These are phyloP conservation scores for Trametes versicolor DNA, from an alignment of 1,284 basidiomycete genomes.

Conservation along the genomic window DNA sequence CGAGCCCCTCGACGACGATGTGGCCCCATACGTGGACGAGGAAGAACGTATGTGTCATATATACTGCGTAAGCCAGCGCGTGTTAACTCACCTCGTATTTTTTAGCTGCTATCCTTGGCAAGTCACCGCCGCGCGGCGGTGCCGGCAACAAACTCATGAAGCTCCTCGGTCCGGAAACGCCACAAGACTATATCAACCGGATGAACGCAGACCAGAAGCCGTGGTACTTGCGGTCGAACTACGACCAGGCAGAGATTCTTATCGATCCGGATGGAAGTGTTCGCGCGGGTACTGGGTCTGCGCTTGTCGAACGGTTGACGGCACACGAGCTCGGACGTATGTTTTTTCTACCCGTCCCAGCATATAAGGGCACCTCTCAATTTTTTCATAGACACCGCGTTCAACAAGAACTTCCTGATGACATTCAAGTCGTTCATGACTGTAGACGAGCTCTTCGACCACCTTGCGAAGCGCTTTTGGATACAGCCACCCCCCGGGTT, in stretches of 20 bases:
- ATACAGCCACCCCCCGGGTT: slow-evolving; percentile 82
- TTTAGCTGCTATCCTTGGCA: slow-evolving; percentile 38
- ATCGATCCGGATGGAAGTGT: slow-evolving; percentile 87
- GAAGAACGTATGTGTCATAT: slow-evolving; percentile 46
- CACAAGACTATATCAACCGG: slow-evolving; percentile 58
- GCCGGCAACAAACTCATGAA: slow-evolving; percentile 72
- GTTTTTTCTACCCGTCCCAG: no score
- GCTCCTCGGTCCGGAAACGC: slow-evolving; percentile 80
- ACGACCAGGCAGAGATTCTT: slow-evolving; percentile 82
- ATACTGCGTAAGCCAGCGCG: background rate
- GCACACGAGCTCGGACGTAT: slow-evolving; percentile 87
- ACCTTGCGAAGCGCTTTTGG: slow-evolving; percentile 88
- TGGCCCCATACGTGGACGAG: slow-evolving; percentile 43
- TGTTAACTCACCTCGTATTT: background rate
- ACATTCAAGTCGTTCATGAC: slow-evolving; percentile 97
- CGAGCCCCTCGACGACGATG: slow-evolving; percentile 40
- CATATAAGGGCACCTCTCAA: no score
- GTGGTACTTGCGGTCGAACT: slow-evolving; percentile 89
- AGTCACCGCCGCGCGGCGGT: slow-evolving; percentile 50
- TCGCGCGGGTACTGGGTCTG: slow-evolving; percentile 87
- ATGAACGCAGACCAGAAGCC: slow-evolving; percentile 69
- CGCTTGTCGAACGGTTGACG: slow-evolving; percentile 90
- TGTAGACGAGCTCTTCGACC: slow-evolving; percentile 85
- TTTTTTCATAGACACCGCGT: slow-evolving; percentile 74
- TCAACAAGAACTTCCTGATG: slow-evolving; percentile 94